These are phyloP conservation scores for Thalassia testudinum DNA, from an alignment of 116 monocot species.

Conservation along the genomic window DNA sequence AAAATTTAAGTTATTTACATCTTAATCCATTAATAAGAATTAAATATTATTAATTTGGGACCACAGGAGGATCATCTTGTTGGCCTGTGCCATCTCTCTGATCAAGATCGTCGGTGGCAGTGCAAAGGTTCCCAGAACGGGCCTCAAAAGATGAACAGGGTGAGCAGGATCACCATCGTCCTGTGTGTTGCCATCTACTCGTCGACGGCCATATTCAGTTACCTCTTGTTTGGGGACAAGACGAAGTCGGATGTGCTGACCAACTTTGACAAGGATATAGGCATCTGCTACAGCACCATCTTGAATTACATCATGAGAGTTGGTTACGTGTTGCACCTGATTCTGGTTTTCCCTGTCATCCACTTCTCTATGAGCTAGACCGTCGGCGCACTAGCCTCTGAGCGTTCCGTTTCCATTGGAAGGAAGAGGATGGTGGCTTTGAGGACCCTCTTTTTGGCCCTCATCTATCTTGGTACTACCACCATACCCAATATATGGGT, in stretches of 20 bases:
- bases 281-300: slow-evolving; percentile 40
- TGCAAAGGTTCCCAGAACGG: slow-evolving; percentile 41
- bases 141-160: slow-evolving; percentile 55
- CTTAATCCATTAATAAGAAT: too few relatives aligned
- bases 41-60: too few relatives aligned
- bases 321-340: slow-evolving; percentile 78
- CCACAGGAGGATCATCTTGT: too few relatives aligned
- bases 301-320: slow-evolving; percentile 72
- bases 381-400: too few relatives aligned
- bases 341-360: slow-evolving; percentile 83
- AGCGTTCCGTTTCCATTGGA: too few relatives aligned
- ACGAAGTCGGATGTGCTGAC: slow-evolving; percentile 80
- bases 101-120: slow-evolving; percentile 44
- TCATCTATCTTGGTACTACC: too few relatives aligned
- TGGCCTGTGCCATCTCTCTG: slow-evolving; percentile 39
- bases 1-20: too few relatives aligned
- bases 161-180: too few relatives aligned
- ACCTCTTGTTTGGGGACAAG: slow-evolving; percentile 67
- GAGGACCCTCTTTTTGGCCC: too few relatives aligned
- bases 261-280: slow-evolving; percentile 76
- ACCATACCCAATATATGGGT: too few relatives aligned
- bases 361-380: slow-evolving; percentile 90
- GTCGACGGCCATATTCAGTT: slow-evolving; percentile 68
- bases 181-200: slow-evolving; percentile 64
- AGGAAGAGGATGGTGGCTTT: too few relatives aligned